Base-by-base conservation (phyloP, 2,329 filamentous ascomycete genomes). In the Penicillium sp. region DNA sequence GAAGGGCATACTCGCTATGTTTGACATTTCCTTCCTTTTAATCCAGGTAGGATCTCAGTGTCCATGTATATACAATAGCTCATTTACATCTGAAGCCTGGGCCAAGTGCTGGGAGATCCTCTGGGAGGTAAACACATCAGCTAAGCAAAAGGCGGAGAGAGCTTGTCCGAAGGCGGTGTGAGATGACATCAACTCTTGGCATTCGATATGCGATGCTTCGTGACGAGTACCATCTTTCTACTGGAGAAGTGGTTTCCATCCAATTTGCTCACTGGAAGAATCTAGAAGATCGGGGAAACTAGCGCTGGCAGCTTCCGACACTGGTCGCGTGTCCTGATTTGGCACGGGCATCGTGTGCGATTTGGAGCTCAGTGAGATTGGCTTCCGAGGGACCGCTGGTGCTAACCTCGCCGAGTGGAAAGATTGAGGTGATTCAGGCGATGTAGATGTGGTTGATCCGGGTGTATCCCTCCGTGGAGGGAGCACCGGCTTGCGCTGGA, bases 341-440 rank as follows among this genome's bases (percentile, higher is more conserved):
- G 24, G 8, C 24, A 14, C 10, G 13, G 47, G 21, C 32, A 34
- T 27, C 8, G 52, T 49, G 42, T 43, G 31, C 14, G n/a, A 24
- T 44, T 49, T 47, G 9, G 68, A 63, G 31, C 59, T 69, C 22
- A 76, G 62, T 10, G 68, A 67, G 6, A 81, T 77, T 1, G 86
- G 86, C 63, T 89, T 89, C 68, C 79, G 83, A 21, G 86, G 86
- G 47, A 89, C 77, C 1, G 81, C 82, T 5, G 83, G 84, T n/a
- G 81, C 72, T 9, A 72, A 66, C 58, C 80, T 59, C 42, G 32
- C 42, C 29, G 32, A 31, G 16, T 43, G 40, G 14, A 32, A 11
- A 43, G 43, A 22, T 4, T 10, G 29, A 24, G 32, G 44, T 43
- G 43, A 22, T 2, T 10, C 22, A 24, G 32, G 44, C 18, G 43